A percentile compares a stretch with the other conserved stretches of the same genome.
phyloP scores from a whole-genome alignment of 495 filamentous ascomycete species.

The Xylaria intraflava region DNA sequence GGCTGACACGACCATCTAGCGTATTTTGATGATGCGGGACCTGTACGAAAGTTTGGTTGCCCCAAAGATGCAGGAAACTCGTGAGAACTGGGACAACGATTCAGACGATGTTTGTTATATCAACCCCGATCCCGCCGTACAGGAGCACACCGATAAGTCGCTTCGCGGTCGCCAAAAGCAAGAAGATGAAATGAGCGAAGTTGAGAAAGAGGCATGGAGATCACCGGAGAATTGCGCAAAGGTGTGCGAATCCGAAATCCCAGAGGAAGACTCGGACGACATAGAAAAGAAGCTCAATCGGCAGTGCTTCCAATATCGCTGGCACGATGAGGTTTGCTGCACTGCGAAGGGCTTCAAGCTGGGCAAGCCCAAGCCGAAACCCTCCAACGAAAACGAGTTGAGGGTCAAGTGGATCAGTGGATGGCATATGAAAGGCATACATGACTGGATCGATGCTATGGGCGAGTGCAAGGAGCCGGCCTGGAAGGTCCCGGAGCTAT shows the following conservation, averaged over 20 bases:
- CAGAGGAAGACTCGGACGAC: constrained; percentile 24
- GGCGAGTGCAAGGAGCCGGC: constrained; percentile 27
- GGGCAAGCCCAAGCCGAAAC: constrained; percentile 25
- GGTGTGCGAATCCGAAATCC: constrained; percentile 29
- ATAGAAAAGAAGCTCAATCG: constrained; percentile 26
- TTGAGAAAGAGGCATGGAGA: constrained; percentile 31
- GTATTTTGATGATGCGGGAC: constrained; percentile 34
- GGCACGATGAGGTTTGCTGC: constrained; percentile 31
- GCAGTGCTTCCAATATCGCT: constrained; percentile 31
- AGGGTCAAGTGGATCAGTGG: constrained; percentile 27
- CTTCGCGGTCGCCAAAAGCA: constrained; percentile 23
- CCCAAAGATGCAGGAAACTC: constrained; percentile 25
- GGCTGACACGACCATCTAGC: constrained; percentile 7
- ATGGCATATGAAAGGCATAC: constrained; percentile 30
- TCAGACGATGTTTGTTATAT: constrained; percentile 35
- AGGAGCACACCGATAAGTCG: constrained; percentile 14
- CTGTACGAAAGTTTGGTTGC: constrained; percentile 35
- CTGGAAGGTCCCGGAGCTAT: constrained; percentile 20
- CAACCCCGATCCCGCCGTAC: constrained; percentile 25
- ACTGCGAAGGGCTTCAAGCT: constrained; percentile 29
- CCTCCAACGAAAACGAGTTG: constrained; percentile 4
- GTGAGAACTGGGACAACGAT: constrained; percentile 40
- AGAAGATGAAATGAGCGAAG: constrained; percentile 28
- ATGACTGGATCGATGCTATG: constrained; percentile 30
- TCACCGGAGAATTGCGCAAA: constrained; percentile 35